These are phyloP conservation scores for Geotrichum australiense DNA, from an alignment of 1,139 yeast genomes.

Conservation along the genomic window DNA sequence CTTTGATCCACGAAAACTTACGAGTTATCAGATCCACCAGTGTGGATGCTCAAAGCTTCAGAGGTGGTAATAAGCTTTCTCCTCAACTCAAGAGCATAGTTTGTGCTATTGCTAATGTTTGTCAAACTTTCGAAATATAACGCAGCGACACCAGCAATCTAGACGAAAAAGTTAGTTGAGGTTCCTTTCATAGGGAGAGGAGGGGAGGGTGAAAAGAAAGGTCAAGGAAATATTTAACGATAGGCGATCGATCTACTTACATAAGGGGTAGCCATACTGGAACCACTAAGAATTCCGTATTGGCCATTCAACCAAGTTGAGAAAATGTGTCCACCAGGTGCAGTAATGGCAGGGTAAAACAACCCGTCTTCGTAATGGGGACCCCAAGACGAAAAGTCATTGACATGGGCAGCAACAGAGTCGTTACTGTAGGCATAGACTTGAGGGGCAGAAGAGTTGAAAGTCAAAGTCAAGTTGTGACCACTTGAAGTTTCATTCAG, in stretches of 20 bases:
- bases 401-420: constrained; percentile 11
- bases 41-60: constrained; percentile 2
- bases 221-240: not conserved
- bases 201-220: not conserved
- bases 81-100: constrained; percentile 11
- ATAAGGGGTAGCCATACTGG: constrained; percentile 24
- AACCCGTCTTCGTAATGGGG: constrained; percentile 22
- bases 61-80: constrained; percentile 13
- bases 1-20: constrained; percentile 3
- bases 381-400: constrained; percentile 22
- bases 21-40: constrained; percentile 12
- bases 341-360: constrained; percentile 23
- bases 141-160: constrained; percentile 18
- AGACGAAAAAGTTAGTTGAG: constrained; percentile 1
- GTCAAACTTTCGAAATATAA: constrained; percentile 12
- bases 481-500: constrained; percentile 3
- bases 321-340: constrained; percentile 23
- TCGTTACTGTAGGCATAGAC: constrained; percentile 3
- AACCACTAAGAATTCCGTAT: constrained; percentile 20
- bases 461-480: constrained; percentile 5
- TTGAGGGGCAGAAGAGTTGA: constrained; percentile 4
- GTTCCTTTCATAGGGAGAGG: not conserved
- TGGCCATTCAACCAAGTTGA: constrained; percentile 19
- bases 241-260: too few relatives aligned
- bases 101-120: not conserved